Conservation (phyloP, 2,329 filamentous ascomycete genomes). For the Cordyceps farinosa region DNA sequence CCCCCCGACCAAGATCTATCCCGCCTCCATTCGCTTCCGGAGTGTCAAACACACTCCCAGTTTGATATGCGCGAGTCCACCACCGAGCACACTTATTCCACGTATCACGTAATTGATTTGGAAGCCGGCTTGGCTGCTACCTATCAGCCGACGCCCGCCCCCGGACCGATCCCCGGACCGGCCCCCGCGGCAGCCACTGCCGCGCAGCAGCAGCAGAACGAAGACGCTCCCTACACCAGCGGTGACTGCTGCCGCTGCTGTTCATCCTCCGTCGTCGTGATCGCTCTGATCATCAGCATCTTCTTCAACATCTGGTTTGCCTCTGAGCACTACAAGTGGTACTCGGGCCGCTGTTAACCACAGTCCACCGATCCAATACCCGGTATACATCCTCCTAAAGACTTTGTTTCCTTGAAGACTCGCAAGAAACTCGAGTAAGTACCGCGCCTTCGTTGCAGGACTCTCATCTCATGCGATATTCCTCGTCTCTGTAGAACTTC, state of each 20-base stretch:
- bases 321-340: not conserved
- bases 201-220: not conserved
- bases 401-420: too few relatives aligned
- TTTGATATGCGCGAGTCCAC: not conserved
- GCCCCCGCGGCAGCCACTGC: not conserved
- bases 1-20: not conserved
- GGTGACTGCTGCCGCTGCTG: not conserved
- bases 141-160: not conserved
- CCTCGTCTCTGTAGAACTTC: too few relatives aligned
- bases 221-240: not conserved
- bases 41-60: too few relatives aligned
- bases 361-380: too few relatives aligned
- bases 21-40: not conserved
- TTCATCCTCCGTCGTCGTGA: not conserved
- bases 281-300: not conserved
- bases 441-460: too few relatives aligned
- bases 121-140: not conserved
- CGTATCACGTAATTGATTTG: not conserved
- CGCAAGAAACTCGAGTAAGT: too few relatives aligned
- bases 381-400: too few relatives aligned
- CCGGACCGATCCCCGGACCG: too few relatives aligned
- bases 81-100: not conserved
- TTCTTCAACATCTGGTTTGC: not conserved
- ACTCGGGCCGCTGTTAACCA: not conserved
- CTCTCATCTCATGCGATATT: too few relatives aligned